Conservation (phyloP, 1,284 basidiomycete genomes). For the Tylopilus orsonianus region DNA sequence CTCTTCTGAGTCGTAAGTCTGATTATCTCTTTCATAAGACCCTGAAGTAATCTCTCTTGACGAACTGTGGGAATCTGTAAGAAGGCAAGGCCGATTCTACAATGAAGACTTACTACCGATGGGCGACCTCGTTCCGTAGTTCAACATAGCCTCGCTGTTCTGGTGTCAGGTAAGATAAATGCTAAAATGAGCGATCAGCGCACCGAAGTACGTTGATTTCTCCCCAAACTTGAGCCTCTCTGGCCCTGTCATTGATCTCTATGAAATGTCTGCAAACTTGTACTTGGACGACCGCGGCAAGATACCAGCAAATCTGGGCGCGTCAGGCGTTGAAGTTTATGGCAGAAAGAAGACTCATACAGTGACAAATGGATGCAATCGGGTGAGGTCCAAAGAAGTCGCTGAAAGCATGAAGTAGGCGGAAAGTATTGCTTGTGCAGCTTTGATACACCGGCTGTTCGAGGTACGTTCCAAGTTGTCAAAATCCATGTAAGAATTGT, state of each 20-base stretch:
- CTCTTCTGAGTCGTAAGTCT: constrained; percentile 74
- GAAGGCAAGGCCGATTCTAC: constrained; percentile 6
- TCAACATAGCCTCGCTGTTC: constrained; percentile 73
- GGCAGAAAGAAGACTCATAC: constrained; percentile 42
- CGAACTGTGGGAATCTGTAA: constrained; percentile 49
- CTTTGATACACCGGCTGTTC: constrained; percentile 67
- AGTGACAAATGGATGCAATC: constrained; percentile 76
- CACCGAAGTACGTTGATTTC: constrained; percentile 80
- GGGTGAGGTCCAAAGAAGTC: constrained; percentile 74
- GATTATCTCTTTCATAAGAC: constrained; percentile 81
- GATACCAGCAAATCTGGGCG: constrained; percentile 82
- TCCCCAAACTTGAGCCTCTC: constrained; percentile 76
- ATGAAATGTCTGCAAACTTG: constrained; percentile 83
- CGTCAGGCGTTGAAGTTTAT: constrained; percentile 12
- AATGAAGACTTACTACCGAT: constrained; percentile 64
- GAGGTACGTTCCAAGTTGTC: constrained; percentile 61
- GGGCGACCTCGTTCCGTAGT: constrained; percentile 74
- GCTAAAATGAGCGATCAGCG: constrained; percentile 13
- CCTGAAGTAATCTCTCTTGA: constrained; percentile 78
- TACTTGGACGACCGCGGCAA: constrained; percentile 79
- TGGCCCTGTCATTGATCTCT: constrained; percentile 64
- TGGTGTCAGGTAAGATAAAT: constrained; percentile 12
- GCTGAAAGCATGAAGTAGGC: constrained; percentile 73
- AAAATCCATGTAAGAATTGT: constrained; percentile 78
- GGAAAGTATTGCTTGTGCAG: constrained; percentile 67